Percentiles rank a stretch among this genome's conserved stretches.
Evolutionary conservation across 202 grass and related monocot species (phyloP).

Genomic region (Hordeum pubiflorum): DNA sequence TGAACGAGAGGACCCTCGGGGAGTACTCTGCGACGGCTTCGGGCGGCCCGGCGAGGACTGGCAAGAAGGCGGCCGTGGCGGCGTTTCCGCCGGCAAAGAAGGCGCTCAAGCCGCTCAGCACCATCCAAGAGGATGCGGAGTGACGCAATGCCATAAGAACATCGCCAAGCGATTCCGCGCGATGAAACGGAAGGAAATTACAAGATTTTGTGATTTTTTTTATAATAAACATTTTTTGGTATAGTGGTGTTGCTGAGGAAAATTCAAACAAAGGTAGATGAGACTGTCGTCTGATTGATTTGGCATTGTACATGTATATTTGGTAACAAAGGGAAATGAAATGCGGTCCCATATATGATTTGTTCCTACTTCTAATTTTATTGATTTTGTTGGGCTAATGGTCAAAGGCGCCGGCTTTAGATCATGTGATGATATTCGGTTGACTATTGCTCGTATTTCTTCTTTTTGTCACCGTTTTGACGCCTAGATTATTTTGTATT

Average conservation of each 20-base stretch:
- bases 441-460: background rate
- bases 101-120: constrained; percentile 27
- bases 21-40: background rate
- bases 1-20: constrained; percentile 34
- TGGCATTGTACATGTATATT: background rate
- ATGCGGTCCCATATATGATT: background rate
- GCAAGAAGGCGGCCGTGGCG: background rate
- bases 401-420: background rate
- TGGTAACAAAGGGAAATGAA: background rate
- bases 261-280: background rate
- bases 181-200: background rate
- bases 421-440: background rate
- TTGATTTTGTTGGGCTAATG: background rate
- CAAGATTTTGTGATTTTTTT: background rate
- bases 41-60: background rate
- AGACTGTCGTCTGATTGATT: background rate
- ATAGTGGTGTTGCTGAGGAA: background rate
- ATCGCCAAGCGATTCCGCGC: background rate
- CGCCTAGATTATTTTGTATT: background rate
- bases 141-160: background rate
- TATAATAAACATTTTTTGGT: background rate
- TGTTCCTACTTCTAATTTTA: background rate
- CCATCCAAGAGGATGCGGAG: constrained; percentile 26
- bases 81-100: background rate
- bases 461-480: background rate